Conservation (phyloP, 202 grass and related monocot genomes). For the Zoysia matrella region DNA sequence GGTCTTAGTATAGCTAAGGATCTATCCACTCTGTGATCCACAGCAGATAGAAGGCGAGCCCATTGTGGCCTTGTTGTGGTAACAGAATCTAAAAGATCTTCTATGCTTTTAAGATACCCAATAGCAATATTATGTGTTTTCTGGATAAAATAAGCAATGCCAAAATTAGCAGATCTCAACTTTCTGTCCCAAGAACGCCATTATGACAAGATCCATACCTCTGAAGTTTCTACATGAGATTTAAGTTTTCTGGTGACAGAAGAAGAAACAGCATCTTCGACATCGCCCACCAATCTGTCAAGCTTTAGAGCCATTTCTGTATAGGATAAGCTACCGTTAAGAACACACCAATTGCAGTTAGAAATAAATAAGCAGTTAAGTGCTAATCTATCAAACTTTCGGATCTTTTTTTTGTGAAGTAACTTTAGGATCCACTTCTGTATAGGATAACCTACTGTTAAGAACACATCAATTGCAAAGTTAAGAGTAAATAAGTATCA, state of each 20-base stretch:
- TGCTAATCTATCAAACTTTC: slow-evolving; percentile 69
- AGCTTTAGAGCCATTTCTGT: slow-evolving; percentile 91
- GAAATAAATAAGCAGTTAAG: slow-evolving; percentile 39
- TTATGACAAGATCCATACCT: slow-evolving; percentile 58
- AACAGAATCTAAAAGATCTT: slow-evolving; percentile 67
- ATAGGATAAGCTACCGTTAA: slow-evolving; percentile 53
- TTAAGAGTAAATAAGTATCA: slow-evolving; percentile 37
- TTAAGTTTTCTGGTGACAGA: slow-evolving; percentile 76
- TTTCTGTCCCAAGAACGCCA: slow-evolving; percentile 14
- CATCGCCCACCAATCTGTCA: slow-evolving; percentile 79
- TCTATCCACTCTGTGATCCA: slow-evolving; percentile 86
- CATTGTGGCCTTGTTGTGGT: slow-evolving; percentile 75
- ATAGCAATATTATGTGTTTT: slow-evolving; percentile 58
- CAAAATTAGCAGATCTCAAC: slow-evolving; percentile 39
- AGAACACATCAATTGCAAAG: slow-evolving; percentile 33
- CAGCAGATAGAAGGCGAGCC: slow-evolving; percentile 70
- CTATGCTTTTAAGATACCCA: slow-evolving; percentile 76
- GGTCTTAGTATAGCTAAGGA: slow-evolving; percentile 90
- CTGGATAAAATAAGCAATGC: slow-evolving; percentile 44
- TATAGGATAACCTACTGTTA: slow-evolving; percentile 52
- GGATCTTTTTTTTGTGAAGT: too few relatives aligned
- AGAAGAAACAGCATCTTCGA: slow-evolving; percentile 85
- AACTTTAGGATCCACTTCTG: slow-evolving; percentile 61
- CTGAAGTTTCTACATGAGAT: slow-evolving; percentile 56
- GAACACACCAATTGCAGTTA: slow-evolving; percentile 25